Percentiles rank a stretch among this genome's conserved stretches.
Conservation (phyloP, 2,329 filamentous ascomycete species). For the Alternaria triticimaculans region DNA sequence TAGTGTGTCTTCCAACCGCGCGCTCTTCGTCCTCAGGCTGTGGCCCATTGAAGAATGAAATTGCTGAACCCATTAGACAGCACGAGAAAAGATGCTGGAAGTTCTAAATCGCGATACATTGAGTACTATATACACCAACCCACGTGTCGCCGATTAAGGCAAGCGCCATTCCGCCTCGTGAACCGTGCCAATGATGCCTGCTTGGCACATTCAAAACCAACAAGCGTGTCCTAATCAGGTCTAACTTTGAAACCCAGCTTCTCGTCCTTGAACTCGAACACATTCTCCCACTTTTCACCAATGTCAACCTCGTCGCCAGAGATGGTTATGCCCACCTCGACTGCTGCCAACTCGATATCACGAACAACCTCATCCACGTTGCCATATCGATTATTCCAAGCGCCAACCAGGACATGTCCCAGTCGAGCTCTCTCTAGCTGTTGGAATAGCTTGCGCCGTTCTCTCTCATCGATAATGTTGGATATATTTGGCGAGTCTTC, state of each 20-base stretch:
- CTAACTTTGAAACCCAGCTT: background rate
- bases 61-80: background rate
- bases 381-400: background rate
- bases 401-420: background rate
- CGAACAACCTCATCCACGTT: background rate
- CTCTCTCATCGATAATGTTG: background rate
- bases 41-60: background rate
- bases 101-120: background rate
- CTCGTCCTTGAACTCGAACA: background rate
- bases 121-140: background rate
- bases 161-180: background rate
- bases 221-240: background rate
- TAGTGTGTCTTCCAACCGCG: background rate
- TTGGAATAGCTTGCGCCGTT: background rate
- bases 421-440: background rate
- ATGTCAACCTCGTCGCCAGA: background rate
- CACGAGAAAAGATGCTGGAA: background rate
- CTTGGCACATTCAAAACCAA: background rate
- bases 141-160: background rate
- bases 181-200: background rate
- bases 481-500: background rate
- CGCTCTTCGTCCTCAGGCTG: background rate
- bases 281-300: background rate
- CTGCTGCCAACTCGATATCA: background rate
- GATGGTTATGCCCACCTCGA: background rate